Base-by-base conservation (phyloP, 2,329 filamentous ascomycete genomes). In the Phaeosphaeria sp. region DNA sequence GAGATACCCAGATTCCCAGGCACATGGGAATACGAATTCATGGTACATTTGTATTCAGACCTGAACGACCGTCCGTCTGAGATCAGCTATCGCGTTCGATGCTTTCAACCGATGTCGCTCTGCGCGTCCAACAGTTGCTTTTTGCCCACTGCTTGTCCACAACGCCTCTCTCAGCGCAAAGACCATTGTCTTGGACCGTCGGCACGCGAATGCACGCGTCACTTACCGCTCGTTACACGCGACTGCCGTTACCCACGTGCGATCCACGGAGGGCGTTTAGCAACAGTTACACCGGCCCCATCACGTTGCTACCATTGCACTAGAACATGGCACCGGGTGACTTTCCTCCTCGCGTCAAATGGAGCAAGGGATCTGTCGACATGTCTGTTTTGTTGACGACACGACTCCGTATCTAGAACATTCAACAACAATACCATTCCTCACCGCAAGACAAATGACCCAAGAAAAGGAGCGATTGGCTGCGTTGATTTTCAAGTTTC, bases 401-500 rank as follows among this genome's bases (percentile, higher is more conserved):
- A 36, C 30, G 30, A 36, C 30, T 36, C 51, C 41, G 43, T 60
- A 54, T 63, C 56, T 57, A 62, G 54, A 60, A 66, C 55, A 57
- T 62, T 57, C 50, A 52, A 59, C 50, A 60, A 52, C 48, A 60
- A 46, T 48, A 21, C 48, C 23, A 52, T 42, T 56, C 42, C 50
- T 60, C 68, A 71, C 67, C 64, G 68, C 64, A 67, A 66, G 46
- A 63, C 61, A 60, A 62, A 62, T 63, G 27, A 17, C 30, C 6
- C 30, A 15, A 11, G 1, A n/a, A n/a, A 46, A 17, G 25, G 21
- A 25, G 15, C 13, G 23, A 22, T 46, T 46, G 21, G 21, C 23
- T 25, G 21, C 43, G 43, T 21, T 21, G 55, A 63, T 56, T 54
- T 63, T 65, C 68, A 63, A 64, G 48, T 44, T 42, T 54, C 23